Evolutionary conservation across 2,329 filamentous ascomycete genomes (phyloP).

Genomic region (Ophiostoma sp.): DNA sequence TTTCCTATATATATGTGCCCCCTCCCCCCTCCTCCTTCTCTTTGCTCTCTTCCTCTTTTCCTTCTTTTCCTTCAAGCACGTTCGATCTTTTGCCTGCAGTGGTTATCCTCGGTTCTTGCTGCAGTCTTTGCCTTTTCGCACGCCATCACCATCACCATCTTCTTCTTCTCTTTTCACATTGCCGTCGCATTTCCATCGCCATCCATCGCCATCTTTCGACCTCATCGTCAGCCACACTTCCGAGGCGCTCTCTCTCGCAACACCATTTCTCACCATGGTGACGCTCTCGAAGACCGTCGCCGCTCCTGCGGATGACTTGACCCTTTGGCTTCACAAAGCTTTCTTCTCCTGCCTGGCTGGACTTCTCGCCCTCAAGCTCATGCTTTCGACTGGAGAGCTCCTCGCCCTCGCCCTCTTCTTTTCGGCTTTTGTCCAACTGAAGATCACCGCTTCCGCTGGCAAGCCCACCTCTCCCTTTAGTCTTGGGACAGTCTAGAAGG

Average conservation of each 20-base stretch:
- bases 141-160: background rate
- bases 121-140: background rate
- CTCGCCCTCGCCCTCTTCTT: background rate
- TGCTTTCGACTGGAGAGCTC: background rate
- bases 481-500: background rate
- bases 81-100: background rate
- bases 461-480: background rate
- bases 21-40: background rate
- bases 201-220: background rate
- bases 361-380: background rate
- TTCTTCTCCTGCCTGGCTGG: background rate
- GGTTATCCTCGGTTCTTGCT: background rate
- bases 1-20: slow-evolving; percentile 5
- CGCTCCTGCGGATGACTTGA: background rate
- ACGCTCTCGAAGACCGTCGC: background rate
- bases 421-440: background rate
- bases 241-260: too few species aligned
- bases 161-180: background rate
- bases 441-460: background rate
- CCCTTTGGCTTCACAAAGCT: background rate
- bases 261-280: background rate
- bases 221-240: background rate
- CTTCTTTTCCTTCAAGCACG: background rate
- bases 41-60: background rate
- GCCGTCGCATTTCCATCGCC: background rate